Evolutionary conservation across 352 stramenopile species (phyloP), one percentile per base, ranked within the genome.

Genomic region (Elongisporangium prolatum): DNA sequence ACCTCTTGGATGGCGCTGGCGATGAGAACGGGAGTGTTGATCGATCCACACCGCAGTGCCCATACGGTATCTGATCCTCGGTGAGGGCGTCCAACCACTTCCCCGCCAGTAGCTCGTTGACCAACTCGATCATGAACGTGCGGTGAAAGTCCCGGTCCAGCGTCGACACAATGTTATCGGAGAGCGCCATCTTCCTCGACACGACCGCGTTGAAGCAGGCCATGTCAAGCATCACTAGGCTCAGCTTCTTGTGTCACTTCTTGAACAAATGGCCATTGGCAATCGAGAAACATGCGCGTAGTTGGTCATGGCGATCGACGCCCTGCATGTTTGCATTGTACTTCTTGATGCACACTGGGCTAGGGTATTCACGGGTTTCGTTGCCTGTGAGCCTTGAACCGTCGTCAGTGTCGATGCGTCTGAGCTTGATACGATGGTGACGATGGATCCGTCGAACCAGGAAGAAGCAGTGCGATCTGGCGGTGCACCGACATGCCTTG

Each of bases 281-380:
- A 16, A 72, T 1, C 2, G 63, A 75, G 22, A 69, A 72, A 0
- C 57, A 48, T 10, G 48, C 49, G 44, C 62, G 40, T 17, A 79
- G 50, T 50, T 79, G 68, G 51, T 75, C 67, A n/a, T 63, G 20
- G 2, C 62, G 6, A 17, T 79, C 71, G 0, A 74, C 67, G 0
- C 61, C 69, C 48, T 77, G 65, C 63, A 77, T 70, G 25, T 69
- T 48, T 2, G 63, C 11, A 48, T 78, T 78, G 49, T 75, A 78
- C 22, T 64, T 20, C 1, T 50, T 56, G 14, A 75, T 52, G 24
- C 56, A 65, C 24, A 18, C 54, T 11, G 69, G 69, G 3, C 59
- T 53, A 57, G 49, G 25, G 49, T 69, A 71, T 1, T 44, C 17
- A 7, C 48, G 11, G 8, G 44, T 53, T 21, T 55, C 9, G n/a